Conservation (phyloP, 2,329 filamentous ascomycete species). For the Botrytis cinerea region DNA sequence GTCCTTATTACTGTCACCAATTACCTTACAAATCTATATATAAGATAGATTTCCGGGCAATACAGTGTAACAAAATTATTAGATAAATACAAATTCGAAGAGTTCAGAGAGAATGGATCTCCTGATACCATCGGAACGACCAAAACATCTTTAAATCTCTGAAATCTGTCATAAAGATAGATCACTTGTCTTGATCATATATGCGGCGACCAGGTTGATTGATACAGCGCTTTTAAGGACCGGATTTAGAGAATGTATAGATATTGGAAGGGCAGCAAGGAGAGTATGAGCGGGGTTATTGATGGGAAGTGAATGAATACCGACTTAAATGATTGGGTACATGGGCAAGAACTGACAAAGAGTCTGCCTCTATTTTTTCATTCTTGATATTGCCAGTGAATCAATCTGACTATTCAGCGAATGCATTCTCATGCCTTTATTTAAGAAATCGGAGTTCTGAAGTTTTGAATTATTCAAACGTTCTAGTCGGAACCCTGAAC, state of each 20-base stretch:
- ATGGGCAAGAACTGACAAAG: no score
- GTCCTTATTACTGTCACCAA: not conserved
- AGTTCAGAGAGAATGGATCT: no score
- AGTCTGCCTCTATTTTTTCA: not conserved
- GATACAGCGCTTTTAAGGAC: not conserved
- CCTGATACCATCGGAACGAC: no score
- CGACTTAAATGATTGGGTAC: no score
- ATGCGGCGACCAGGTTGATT: no score
- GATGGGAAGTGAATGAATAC: not conserved
- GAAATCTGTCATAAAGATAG: no score
- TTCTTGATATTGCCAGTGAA: not conserved
- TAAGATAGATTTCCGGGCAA: not conserved
- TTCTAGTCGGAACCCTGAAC: no score
- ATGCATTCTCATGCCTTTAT: not conserved
- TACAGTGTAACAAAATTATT: not conserved
- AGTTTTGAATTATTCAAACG: not conserved
- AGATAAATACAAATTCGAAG: no score
- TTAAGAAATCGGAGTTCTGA: not conserved
- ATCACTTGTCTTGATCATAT: no score
- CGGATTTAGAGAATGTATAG: rapidly evolving
- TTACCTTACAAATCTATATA: not conserved
- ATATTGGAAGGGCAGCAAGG: not conserved
- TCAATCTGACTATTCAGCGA: not conserved
- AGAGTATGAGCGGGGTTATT: not conserved
- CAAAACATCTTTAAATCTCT: no score